These are phyloP conservation scores for Didymella lethalis DNA, from an alignment of 2,329 filamentous ascomycete species.

Conservation along the genomic window DNA sequence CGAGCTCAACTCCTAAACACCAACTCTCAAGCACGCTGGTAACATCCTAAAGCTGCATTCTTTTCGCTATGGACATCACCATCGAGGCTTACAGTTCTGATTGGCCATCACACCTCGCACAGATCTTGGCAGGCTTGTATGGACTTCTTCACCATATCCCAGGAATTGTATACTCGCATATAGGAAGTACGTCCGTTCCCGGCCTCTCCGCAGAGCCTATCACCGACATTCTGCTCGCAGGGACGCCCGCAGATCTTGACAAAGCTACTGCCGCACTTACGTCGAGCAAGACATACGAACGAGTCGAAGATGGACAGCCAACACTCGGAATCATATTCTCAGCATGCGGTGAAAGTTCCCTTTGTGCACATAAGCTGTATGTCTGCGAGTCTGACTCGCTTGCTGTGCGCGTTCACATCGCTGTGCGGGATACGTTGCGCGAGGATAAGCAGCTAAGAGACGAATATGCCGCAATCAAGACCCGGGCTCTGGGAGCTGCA, in stretches of 20 bases:
- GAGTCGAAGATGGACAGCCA: background rate
- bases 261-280: background rate
- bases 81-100: constrained; percentile 40
- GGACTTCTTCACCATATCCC: constrained; percentile 24
- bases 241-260: constrained; percentile 3
- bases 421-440: constrained; percentile 48
- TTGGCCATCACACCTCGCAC: constrained; percentile 41
- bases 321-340: background rate
- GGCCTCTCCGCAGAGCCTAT: constrained; percentile 48
- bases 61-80: constrained; percentile 7
- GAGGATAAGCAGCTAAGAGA: constrained; percentile 42
- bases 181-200: constrained; percentile 51
- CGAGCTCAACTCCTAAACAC: background rate
- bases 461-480: constrained; percentile 29
- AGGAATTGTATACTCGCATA: constrained; percentile 46
- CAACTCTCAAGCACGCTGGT: background rate
- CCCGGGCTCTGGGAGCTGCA: background rate
- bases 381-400: constrained; percentile 37
- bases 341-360: background rate
- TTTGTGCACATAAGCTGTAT: constrained; percentile 46
- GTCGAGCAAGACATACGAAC: background rate
- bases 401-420: constrained; percentile 51
- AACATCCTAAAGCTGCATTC: background rate
- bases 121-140: constrained; percentile 30
- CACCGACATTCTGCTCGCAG: constrained; percentile 50